Percentiles rank a stretch among this genome's conserved stretches.
Evolutionary conservation across 805 yeast genomes (phyloP).

Genomic region (Kodamaea sagamina): DNA sequence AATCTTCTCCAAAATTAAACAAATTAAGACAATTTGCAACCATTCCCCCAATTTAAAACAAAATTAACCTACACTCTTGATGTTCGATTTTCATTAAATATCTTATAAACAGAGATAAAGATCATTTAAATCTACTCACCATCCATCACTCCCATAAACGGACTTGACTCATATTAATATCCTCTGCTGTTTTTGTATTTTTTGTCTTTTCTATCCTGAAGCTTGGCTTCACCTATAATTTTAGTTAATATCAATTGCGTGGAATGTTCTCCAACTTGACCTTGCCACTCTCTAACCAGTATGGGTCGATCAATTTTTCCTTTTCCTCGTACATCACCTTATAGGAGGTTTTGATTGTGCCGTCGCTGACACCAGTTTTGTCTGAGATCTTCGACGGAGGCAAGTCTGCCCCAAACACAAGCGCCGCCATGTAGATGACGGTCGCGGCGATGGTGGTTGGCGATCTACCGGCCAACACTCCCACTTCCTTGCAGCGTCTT

Average conservation of each 20-base stretch:
- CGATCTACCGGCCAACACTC: constrained; percentile 93
- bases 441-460: constrained; percentile 98
- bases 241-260: constrained; percentile 19
- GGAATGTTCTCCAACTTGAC: constrained; percentile 52
- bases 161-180: neutral
- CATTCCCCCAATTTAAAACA: too few relatives aligned
- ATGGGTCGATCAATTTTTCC: constrained; percentile 65
- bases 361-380: constrained; percentile 94
- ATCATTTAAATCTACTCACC: too few relatives aligned
- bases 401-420: constrained; percentile 78
- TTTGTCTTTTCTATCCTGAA: neutral
- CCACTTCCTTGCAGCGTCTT: constrained; percentile 82
- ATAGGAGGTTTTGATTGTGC: constrained; percentile 92
- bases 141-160: neutral
- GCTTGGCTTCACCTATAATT: constrained; percentile 1
- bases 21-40: too few relatives aligned
- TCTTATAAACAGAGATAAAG: too few relatives aligned
- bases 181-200: constrained; percentile 3
- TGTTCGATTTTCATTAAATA: too few relatives aligned
- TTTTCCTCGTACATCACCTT: constrained; percentile 76
- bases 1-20: too few relatives aligned
- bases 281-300: constrained; percentile 71
- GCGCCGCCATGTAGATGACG: constrained; percentile 89
- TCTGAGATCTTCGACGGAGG: constrained; percentile 83
- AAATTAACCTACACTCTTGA: too few relatives aligned